Conservation (phyloP, 192 early-diverging fungal genomes). For the Allomyces javanicus region DNA sequence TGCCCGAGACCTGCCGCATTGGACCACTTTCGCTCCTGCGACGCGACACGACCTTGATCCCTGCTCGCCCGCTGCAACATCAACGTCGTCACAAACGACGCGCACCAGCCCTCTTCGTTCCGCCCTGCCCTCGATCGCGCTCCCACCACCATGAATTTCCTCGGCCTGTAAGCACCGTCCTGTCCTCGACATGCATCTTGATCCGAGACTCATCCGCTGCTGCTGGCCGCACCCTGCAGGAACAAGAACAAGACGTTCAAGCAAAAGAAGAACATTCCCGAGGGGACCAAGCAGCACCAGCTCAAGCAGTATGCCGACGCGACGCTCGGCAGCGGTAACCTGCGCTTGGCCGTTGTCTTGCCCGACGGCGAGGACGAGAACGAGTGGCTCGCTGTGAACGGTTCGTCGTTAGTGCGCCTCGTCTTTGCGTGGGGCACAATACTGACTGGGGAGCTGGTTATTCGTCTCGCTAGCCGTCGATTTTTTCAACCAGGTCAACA, state of each 20-base stretch:
- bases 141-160: too few relatives aligned
- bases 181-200: too few relatives aligned
- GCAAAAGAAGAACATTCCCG: conserved; percentile 23
- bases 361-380: conserved; percentile 75
- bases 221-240: neutral
- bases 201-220: too few relatives aligned
- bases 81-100: too few relatives aligned
- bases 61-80: too few relatives aligned
- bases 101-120: too few relatives aligned
- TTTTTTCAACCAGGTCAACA: conserved; percentile 92
- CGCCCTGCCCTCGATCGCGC: too few relatives aligned
- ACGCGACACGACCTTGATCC: too few relatives aligned
- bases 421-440: neutral
- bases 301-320: conserved; percentile 45
- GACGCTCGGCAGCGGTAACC: conserved; percentile 59
- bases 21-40: too few relatives aligned
- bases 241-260: conserved; percentile 40
- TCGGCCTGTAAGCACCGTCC: too few relatives aligned
- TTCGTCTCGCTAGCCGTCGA: conserved; percentile 39
- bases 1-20: too few relatives aligned
- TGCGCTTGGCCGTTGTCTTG: conserved; percentile 52
- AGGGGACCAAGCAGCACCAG: conserved; percentile 37
- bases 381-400: conserved; percentile 88
- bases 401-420: conserved; percentile 4
- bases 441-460: neutral